These are phyloP conservation scores for Fusarium compactum DNA, from an alignment of 2,329 filamentous ascomycete genomes.

Conservation along the genomic window DNA sequence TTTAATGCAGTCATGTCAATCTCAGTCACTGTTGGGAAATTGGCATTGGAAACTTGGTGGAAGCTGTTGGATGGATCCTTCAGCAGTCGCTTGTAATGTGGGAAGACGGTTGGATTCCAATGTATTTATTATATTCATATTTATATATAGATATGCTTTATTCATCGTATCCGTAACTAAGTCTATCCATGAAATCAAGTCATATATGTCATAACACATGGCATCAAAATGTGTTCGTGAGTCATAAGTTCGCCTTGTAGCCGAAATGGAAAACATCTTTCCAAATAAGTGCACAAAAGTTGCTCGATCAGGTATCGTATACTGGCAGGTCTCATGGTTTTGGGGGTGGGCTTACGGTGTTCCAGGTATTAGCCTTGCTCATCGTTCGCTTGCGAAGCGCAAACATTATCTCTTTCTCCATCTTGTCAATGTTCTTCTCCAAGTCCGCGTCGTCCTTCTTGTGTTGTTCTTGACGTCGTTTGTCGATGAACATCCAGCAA, in stretches of 20 bases:
- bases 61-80: not conserved
- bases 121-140: slow-evolving; percentile 15
- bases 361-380: slow-evolving; percentile 68
- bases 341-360: slow-evolving; percentile 53
- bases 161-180: slow-evolving; percentile 11
- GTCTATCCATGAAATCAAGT: slow-evolving; percentile 23
- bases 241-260: slow-evolving; percentile 22
- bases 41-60: slow-evolving; percentile 1
- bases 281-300: not conserved
- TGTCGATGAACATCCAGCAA: slow-evolving; percentile 67
- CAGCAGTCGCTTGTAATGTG: not conserved
- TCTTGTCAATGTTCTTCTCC: slow-evolving; percentile 65
- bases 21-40: not conserved
- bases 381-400: slow-evolving; percentile 68
- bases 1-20: slow-evolving; percentile 16
- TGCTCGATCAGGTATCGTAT: not conserved
- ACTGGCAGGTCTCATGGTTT: slow-evolving; percentile 26
- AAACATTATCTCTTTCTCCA: slow-evolving; percentile 69
- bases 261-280: slow-evolving; percentile 1
- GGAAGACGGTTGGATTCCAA: slow-evolving; percentile 18
- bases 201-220: slow-evolving; percentile 26
- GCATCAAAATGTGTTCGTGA: slow-evolving; percentile 31
- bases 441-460: slow-evolving; percentile 63
- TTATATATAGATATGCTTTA: slow-evolving; percentile 13
- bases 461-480: slow-evolving; percentile 62